Percentiles rank a stretch among this genome's conserved stretches.
phyloP scores from a whole-genome alignment of 352 stramenopile genomes.

The Poterioochromonas sp. region DNA sequence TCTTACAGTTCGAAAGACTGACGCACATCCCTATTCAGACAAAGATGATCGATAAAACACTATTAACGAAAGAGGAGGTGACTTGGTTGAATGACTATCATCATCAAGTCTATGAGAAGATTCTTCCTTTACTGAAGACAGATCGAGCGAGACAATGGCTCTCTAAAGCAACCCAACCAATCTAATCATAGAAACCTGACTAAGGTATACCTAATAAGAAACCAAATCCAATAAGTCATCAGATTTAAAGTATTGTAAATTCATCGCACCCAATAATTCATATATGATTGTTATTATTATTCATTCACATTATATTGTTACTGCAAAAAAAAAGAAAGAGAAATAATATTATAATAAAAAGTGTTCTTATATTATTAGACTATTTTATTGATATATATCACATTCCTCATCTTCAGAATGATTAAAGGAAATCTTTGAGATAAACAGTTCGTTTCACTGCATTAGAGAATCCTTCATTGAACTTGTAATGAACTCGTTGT shows the following conservation, averaged over 20 bases:
- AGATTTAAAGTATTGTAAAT: no score
- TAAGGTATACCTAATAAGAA: no score
- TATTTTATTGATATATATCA: background rate
- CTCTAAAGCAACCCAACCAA: background rate
- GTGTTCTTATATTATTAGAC: background rate
- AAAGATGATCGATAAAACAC: conserved; percentile 80
- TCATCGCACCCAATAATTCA: no score
- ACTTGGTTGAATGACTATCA: conserved; percentile 87
- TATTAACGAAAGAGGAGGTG: conserved; percentile 82
- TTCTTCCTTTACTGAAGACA: conserved; percentile 68
- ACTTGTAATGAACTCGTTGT: conserved; percentile 62
- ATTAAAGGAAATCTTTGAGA: conserved; percentile 64
- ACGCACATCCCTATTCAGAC: conserved; percentile 96
- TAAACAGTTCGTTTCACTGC: conserved; percentile 73
- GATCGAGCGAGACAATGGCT: background rate
- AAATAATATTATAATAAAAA: background rate
- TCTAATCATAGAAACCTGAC: background rate
- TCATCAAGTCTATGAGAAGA: conserved; percentile 73
- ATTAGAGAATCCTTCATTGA: conserved; percentile 75
- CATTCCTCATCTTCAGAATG: no score
- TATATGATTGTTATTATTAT: background rate
- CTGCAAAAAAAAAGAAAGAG: background rate
- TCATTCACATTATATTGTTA: background rate
- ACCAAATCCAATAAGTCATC: no score
- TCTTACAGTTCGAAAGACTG: conserved; percentile 88